Base-by-base conservation (phyloP, 1,284 basidiomycete species). In the Ceratobasidium sp. region DNA sequence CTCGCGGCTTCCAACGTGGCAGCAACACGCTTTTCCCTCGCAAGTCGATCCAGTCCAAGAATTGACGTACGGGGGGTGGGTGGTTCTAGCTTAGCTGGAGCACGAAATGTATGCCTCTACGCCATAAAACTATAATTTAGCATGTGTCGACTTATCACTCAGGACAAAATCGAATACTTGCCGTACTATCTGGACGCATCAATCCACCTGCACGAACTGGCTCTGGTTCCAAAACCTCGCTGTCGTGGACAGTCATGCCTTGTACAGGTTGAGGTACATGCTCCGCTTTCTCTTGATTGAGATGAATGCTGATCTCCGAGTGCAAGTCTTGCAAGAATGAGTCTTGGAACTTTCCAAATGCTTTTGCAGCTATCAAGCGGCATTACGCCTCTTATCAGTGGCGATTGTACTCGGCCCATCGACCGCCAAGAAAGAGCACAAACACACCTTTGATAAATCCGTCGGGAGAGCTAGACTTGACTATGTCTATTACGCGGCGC, bases 321-420 rank as follows among this genome's bases (percentile, higher is more conserved):
- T 90, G 89, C 1, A 93, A 84, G 38, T 91, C 89, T 42, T 88
- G 82, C 28, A 93, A 86, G 77, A 91, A 89, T 20, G 88, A 86
- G 79, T 88, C 91, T 82, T 93, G 89, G 83, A 97, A 96, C 86
- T 95, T 94, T 83, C 95, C 95, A 86, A 97, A 97, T 42, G 92
- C 88, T 78, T 88, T 89, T 66, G 94, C 92, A 80, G 95, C 95
- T 91, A 82, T 75, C 79, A 80, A 80, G 46, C 28, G 73, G 57
- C 54, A 73, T 20, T 56, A 83, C 81, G 38, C 71, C 78, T 61
- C 66, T 75, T 68, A 54, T 77, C 28, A 78, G 78, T 56, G 59
- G 79, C 33, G 69, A 79, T 44, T 26, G 52, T 26, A 77, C 40
- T 59, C 74, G 54, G 42, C n/a, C 44, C 74, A 57, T 38, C 44